Conservation (phyloP, 495 filamentous ascomycete genomes). For the Penicillium robsamsonii region DNA sequence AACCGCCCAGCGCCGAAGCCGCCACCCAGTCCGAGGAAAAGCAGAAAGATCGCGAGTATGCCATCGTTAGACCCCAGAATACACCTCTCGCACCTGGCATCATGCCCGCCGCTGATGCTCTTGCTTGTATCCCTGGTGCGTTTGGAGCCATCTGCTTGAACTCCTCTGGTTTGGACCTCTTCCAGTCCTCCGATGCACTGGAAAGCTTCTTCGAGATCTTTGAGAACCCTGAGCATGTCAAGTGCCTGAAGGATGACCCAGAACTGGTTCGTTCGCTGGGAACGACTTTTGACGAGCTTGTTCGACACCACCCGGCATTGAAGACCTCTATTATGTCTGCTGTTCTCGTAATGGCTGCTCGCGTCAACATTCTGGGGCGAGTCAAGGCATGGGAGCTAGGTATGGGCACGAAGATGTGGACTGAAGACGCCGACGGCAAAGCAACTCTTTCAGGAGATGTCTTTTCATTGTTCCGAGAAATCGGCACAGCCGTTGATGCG, state of each 20-base stretch:
- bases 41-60: constrained; percentile 34
- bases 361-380: constrained; percentile 68
- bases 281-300: constrained; percentile 86
- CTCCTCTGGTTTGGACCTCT: constrained; percentile 81
- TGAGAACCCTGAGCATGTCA: constrained; percentile 85
- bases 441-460: constrained; percentile 29
- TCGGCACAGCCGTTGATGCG: constrained; percentile 32
- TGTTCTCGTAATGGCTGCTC: constrained; percentile 77
- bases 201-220: constrained; percentile 91
- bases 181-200: constrained; percentile 77
- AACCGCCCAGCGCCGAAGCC: constrained; percentile 17
- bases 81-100: constrained; percentile 67
- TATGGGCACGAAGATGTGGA: constrained; percentile 77
- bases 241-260: constrained; percentile 69
- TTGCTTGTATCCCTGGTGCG: constrained; percentile 78
- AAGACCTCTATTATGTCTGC: constrained; percentile 75
- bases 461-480: constrained; percentile 35
- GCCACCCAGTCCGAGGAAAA: constrained; percentile 17
- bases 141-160: constrained; percentile 95
- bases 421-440: constrained; percentile 46
- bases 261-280: constrained; percentile 59
- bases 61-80: constrained; percentile 32
- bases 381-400: constrained; percentile 63
- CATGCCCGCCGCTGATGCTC: constrained; percentile 78
- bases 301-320: constrained; percentile 85